A percentile compares a stretch with the other conserved stretches of the same genome.
These are phyloP conservation scores for Lachancea waltii DNA, from an alignment of 805 yeast genomes.

Conservation along the genomic window DNA sequence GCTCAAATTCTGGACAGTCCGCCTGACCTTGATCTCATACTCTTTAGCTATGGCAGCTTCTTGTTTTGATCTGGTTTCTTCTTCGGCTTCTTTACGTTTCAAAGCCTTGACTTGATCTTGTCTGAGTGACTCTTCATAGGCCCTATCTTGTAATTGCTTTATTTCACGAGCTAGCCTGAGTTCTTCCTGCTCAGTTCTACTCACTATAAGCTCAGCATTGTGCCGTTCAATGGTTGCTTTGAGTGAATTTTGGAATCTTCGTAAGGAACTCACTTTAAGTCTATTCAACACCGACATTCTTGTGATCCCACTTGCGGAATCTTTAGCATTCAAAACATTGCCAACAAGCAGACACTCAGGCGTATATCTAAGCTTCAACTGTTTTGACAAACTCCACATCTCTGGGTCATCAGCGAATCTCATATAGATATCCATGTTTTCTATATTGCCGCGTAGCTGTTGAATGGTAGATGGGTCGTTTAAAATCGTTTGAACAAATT, in stretches of 20 bases:
- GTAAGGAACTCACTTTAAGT: slow-evolving; percentile 27
- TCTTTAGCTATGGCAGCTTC: slow-evolving; percentile 11
- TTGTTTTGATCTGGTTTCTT: slow-evolving; percentile 3
- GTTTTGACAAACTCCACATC: slow-evolving; percentile 57
- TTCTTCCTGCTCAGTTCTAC: slow-evolving; percentile 55
- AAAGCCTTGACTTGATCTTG: slow-evolving; percentile 50
- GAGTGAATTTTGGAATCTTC: slow-evolving; percentile 33
- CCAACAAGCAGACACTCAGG: slow-evolving; percentile 52
- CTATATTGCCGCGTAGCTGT: slow-evolving; percentile 29
- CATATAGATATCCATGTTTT: slow-evolving; percentile 52
- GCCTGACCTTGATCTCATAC: slow-evolving; percentile 12
- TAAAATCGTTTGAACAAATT: slow-evolving; percentile 40
- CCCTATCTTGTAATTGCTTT: slow-evolving; percentile 58
- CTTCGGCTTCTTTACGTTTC: slow-evolving; percentile 32
- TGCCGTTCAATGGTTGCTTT: slow-evolving; percentile 44
- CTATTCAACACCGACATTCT: slow-evolving; percentile 33
- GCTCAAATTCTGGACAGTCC: slow-evolving; percentile 17
- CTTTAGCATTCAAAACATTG: slow-evolving; percentile 46
- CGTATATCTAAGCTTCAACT: slow-evolving; percentile 44
- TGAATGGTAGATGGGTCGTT: slow-evolving; percentile 40
- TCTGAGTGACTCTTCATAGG: slow-evolving; percentile 54
- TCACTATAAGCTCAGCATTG: slow-evolving; percentile 54
- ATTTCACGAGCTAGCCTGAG: slow-evolving; percentile 50
- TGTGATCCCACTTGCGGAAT: slow-evolving; percentile 26
- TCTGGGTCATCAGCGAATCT: slow-evolving; percentile 61